phyloP scores from a whole-genome alignment of 2,329 filamentous ascomycete genomes.

The Xylogone sp. region DNA sequence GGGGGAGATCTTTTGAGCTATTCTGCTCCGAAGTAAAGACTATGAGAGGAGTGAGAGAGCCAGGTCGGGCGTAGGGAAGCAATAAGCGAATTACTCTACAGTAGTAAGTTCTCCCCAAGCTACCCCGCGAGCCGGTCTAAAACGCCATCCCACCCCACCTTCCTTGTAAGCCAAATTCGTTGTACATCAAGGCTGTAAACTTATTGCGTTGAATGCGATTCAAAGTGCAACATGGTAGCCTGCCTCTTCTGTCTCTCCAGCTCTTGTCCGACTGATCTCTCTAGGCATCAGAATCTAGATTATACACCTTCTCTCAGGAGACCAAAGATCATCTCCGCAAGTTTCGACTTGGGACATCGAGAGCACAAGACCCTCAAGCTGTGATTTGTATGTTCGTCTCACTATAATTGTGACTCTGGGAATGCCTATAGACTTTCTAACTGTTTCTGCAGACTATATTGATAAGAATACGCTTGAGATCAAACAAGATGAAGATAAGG shows the following conservation, averaged over 20 bases:
- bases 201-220: too few species aligned
- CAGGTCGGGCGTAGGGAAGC: too few species aligned
- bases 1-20: too few species aligned
- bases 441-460: slow-evolving; percentile 66
- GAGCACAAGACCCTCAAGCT: slow-evolving; percentile 82
- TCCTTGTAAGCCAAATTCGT: too few species aligned
- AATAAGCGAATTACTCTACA: too few species aligned
- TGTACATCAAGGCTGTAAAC: too few species aligned
- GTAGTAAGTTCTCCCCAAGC: too few species aligned
- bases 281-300: slow-evolving; percentile 70
- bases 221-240: background rate
- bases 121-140: too few species aligned
- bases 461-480: slow-evolving; percentile 90
- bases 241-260: background rate
- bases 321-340: slow-evolving; percentile 89
- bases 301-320: slow-evolving; percentile 90
- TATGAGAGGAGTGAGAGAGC: too few species aligned
- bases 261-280: background rate
- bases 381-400: slow-evolving; percentile 77
- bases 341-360: slow-evolving; percentile 87
- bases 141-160: too few species aligned
- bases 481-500: slow-evolving; percentile 71
- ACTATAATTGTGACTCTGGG: background rate
- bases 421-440: background rate
- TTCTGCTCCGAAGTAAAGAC: too few species aligned